Conservation (phyloP, 1,139 yeast genomes). For the Williopsis jadinii region DNA sequence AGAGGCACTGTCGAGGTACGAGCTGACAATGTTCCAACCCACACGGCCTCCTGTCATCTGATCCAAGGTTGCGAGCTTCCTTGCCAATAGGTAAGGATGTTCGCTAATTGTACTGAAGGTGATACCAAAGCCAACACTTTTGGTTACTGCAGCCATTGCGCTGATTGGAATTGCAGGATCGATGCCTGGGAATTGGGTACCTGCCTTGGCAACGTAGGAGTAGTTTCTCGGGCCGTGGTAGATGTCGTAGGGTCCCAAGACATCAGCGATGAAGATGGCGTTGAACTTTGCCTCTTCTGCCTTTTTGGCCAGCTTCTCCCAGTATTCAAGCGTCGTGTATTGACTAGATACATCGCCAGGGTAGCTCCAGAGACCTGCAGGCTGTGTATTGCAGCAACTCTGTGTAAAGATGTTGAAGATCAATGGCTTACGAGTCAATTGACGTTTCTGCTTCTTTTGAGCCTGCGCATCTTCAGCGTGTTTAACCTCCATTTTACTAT, state of each 20-base stretch:
- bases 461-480: no score
- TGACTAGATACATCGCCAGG: conserved; percentile 29
- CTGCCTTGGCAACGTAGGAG: conserved; percentile 27
- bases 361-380: conserved; percentile 33
- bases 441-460: background rate
- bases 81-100: conserved; percentile 34
- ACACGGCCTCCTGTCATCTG: conserved; percentile 35
- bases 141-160: conserved; percentile 35
- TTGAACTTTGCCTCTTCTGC: conserved; percentile 35
- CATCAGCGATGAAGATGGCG: conserved; percentile 37
- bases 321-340: conserved; percentile 32
- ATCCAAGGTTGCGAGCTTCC: conserved; percentile 35
- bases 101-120: conserved; percentile 36
- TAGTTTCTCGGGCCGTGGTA: conserved; percentile 30
- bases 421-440: conserved; percentile 14
- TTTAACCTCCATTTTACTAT: no score
- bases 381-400: conserved; percentile 32
- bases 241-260: conserved; percentile 32
- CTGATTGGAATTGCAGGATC: conserved; percentile 32
- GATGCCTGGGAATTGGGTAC: conserved; percentile 31
- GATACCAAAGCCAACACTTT: conserved; percentile 32
- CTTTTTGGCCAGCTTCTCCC: conserved; percentile 31
- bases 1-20: conserved; percentile 30
- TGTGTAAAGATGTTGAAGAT: conserved; percentile 35
- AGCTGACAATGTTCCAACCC: conserved; percentile 38